Conservation (phyloP, 192 early-diverging fungal genomes). For the Radiomyces spectabilis region DNA sequence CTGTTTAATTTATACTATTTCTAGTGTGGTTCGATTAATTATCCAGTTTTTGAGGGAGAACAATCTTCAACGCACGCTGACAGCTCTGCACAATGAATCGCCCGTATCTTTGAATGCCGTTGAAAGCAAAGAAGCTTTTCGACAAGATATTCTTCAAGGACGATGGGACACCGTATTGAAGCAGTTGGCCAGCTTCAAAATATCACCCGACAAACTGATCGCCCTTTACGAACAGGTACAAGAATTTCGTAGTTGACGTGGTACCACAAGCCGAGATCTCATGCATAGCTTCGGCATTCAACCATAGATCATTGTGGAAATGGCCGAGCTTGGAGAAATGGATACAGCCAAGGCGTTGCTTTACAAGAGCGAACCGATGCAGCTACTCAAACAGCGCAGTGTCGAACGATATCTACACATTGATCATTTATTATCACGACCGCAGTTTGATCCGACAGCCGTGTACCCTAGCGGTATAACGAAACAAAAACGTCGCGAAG, state of each 20-base stretch:
- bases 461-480: slow-evolving; percentile 51
- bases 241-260: neutral
- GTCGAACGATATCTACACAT: slow-evolving; percentile 79
- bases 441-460: slow-evolving; percentile 65
- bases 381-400: slow-evolving; percentile 61
- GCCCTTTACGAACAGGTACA: slow-evolving; percentile 86
- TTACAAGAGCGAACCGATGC: slow-evolving; percentile 89
- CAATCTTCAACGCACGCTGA: slow-evolving; percentile 72
- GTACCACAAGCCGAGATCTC: neutral
- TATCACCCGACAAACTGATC: slow-evolving; percentile 62
- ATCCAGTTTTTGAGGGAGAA: slow-evolving; percentile 91
- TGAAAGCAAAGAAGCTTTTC: slow-evolving; percentile 70
- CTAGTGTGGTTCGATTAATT: slow-evolving; percentile 81
- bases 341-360: slow-evolving; percentile 80
- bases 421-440: slow-evolving; percentile 68
- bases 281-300: neutral
- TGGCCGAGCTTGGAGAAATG: slow-evolving; percentile 77
- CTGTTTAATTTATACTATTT: slow-evolving; percentile 1
- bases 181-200: slow-evolving; percentile 57
- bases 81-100: slow-evolving; percentile 76
- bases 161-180: slow-evolving; percentile 83
- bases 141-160: slow-evolving; percentile 66
- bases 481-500: slow-evolving; percentile 65
- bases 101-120: slow-evolving; percentile 78
- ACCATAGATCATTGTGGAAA: slow-evolving; percentile 70